Evolutionary conservation across 2,329 filamentous ascomycete species (phyloP).

Genomic region (Fusarium sp.): DNA sequence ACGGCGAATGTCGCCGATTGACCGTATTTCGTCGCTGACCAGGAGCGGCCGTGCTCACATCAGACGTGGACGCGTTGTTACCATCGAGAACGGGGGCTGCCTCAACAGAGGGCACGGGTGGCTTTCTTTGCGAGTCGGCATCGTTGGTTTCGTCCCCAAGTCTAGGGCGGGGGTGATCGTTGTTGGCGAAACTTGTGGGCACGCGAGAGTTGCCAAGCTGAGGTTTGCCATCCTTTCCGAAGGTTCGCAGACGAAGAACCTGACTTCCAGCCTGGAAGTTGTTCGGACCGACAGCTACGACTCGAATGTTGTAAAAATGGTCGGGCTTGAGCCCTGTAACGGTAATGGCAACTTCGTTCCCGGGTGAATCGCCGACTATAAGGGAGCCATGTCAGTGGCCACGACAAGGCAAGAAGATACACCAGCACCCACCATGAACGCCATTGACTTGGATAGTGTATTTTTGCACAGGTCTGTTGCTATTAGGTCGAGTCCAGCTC

Average conservation of each 20-base stretch:
- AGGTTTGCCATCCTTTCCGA: conserved; percentile 72
- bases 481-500: conserved; percentile 84
- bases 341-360: conserved; percentile 73
- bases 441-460: conserved; percentile 96
- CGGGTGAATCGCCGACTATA: conserved; percentile 82
- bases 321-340: conserved; percentile 88
- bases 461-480: conserved; percentile 78
- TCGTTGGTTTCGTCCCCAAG: conserved; percentile 58
- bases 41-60: conserved; percentile 63
- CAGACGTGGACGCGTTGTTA: conserved; percentile 71
- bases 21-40: conserved; percentile 65
- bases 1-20: conserved; percentile 82
- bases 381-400: conserved; percentile 27
- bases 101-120: conserved; percentile 69
- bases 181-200: conserved; percentile 66
- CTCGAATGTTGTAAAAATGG: conserved; percentile 92
- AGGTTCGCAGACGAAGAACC: conserved; percentile 86
- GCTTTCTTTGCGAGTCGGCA: conserved; percentile 59
- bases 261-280: conserved; percentile 93
- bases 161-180: conserved; percentile 59
- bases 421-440: conserved; percentile 75
- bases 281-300: conserved; percentile 89
- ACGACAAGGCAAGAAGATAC: neutral
- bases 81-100: conserved; percentile 71
- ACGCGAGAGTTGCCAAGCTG: conserved; percentile 67